phyloP scores from a whole-genome alignment of 768 basidiomycete species.

The Amanita rimosa region DNA sequence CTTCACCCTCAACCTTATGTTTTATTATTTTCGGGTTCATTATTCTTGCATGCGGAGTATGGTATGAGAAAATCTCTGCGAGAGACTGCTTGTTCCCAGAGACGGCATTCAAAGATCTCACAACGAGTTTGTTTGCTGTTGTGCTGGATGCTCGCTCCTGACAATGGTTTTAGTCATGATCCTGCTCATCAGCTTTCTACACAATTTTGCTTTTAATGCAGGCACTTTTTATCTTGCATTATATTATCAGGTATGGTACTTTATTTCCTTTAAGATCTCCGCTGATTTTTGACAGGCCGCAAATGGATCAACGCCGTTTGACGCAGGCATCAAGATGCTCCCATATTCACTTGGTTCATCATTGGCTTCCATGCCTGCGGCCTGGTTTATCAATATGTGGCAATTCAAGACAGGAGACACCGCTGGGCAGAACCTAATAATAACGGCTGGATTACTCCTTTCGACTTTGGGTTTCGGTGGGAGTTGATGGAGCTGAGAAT shows the following conservation, averaged over 20 bases:
- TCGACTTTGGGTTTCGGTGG: constrained; percentile 68
- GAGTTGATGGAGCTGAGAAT: constrained; percentile 8
- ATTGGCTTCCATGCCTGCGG: constrained; percentile 73
- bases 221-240: constrained; percentile 82
- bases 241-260: constrained; percentile 58
- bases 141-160: not conserved
- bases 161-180: constrained; percentile 38
- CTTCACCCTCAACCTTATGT: constrained; percentile 44
- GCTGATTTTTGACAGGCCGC: constrained; percentile 38
- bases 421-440: constrained; percentile 54
- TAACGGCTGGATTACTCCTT: constrained; percentile 50
- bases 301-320: constrained; percentile 55
- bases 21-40: constrained; percentile 46
- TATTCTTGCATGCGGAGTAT: constrained; percentile 44
- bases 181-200: constrained; percentile 62
- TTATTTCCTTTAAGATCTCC: constrained; percentile 7
- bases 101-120: constrained; percentile 44
- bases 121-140: constrained; percentile 27
- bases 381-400: constrained; percentile 70
- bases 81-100: constrained; percentile 67
- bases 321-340: constrained; percentile 65
- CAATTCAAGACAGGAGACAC: constrained; percentile 46
- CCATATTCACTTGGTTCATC: constrained; percentile 84
- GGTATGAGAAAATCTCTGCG: constrained; percentile 57
- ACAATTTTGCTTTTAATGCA: constrained; percentile 74